Conservation (phyloP, 768 basidiomycete species). For the Brasilioporus rufonigricans region DNA sequence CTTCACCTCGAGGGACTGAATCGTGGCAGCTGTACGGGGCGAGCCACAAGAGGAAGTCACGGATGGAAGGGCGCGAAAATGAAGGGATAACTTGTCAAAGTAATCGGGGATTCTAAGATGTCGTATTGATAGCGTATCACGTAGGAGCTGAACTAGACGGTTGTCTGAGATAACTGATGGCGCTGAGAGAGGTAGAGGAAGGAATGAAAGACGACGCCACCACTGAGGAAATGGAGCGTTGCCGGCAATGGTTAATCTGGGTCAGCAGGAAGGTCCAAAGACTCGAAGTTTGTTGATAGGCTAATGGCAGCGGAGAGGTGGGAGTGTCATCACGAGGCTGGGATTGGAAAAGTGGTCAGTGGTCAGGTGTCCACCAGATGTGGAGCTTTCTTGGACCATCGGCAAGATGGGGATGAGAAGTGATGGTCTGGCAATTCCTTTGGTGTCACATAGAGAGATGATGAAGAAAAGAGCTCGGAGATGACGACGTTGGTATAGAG, state of each 20-base stretch:
- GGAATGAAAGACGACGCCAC: too few species aligned
- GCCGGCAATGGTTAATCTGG: too few species aligned
- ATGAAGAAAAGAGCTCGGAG: neutral
- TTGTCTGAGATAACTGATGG: neutral
- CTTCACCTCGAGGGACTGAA: too few species aligned
- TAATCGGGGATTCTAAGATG: too few species aligned
- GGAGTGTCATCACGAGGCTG: neutral
- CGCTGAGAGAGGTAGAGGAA: neutral
- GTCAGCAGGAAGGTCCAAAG: too few species aligned
- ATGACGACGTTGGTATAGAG: neutral
- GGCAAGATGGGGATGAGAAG: constrained; percentile 38
- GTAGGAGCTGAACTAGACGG: neutral
- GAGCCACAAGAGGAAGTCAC: too few species aligned
- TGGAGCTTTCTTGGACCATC: constrained; percentile 44
- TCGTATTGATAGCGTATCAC: neutral
- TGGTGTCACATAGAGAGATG: constrained; percentile 30
- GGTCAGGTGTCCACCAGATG: constrained; percentile 44
- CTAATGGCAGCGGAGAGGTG: neutral
- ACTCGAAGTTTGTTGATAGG: too few species aligned
- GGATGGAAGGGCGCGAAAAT: too few species aligned
- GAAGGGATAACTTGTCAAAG: too few species aligned
- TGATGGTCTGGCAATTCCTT: constrained; percentile 37
- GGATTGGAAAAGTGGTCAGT: constrained; percentile 1
- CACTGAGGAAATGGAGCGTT: neutral
- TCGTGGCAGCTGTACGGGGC: neutral